phyloP scores from a whole-genome alignment of 2,329 filamentous ascomycete genomes.

The Curvularia hawaiiensis region DNA sequence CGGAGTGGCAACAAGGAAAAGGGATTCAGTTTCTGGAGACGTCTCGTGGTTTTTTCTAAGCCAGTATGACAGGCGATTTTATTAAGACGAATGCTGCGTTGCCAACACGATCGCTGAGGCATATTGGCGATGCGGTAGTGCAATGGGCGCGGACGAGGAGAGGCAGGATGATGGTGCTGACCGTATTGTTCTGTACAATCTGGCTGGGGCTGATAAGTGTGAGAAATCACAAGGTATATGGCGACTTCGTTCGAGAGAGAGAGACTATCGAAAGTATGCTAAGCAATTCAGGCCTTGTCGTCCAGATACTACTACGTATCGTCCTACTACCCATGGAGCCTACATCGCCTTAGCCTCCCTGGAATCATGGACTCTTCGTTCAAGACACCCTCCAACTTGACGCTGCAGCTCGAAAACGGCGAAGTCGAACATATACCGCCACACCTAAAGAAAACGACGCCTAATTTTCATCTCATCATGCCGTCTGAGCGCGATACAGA shows the following conservation, averaged over 20 bases:
- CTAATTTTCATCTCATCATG: slow-evolving; percentile 61
- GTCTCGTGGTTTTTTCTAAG: not conserved
- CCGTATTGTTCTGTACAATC: slow-evolving; percentile 24
- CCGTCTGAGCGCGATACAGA: slow-evolving; percentile 54
- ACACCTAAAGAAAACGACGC: slow-evolving; percentile 40
- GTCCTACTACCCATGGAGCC: slow-evolving; percentile 38
- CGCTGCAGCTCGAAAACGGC: slow-evolving; percentile 43
- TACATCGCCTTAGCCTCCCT: slow-evolving; percentile 30
- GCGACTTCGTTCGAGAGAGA: not conserved
- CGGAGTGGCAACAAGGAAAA: not conserved
- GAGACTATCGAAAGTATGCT: slow-evolving; percentile 10
- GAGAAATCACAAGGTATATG: slow-evolving; percentile 27
- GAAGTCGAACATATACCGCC: slow-evolving; percentile 34
- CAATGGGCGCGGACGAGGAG: slow-evolving; percentile 39
- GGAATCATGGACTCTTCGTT: slow-evolving; percentile 34
- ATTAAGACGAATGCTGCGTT: slow-evolving; percentile 36
- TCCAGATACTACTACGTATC: slow-evolving; percentile 34
- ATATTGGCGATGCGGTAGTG: slow-evolving; percentile 35
- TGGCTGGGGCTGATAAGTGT: slow-evolving; percentile 29
- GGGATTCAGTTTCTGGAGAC: not conserved
- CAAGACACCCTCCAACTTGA: slow-evolving; percentile 41
- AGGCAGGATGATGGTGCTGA: slow-evolving; percentile 34
- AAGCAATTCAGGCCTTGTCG: slow-evolving; percentile 28
- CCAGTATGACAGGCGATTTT: slow-evolving; percentile 29
- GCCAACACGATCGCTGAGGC: slow-evolving; percentile 28